Base-by-base conservation (phyloP, 1,284 basidiomycete species). In the Ustilago sp. region DNA sequence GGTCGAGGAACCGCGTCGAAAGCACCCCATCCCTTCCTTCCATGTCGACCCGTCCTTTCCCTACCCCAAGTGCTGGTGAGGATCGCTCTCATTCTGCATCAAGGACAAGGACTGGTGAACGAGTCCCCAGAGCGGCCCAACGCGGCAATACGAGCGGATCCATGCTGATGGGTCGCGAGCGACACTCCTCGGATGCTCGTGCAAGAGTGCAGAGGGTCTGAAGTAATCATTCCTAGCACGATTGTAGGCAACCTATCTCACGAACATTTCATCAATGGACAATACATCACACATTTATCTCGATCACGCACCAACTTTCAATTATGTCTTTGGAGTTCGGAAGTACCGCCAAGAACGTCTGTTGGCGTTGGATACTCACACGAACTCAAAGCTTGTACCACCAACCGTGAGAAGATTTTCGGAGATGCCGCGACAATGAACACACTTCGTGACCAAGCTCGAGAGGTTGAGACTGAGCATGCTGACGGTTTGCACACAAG, bases 151-250 rank as follows among this genome's bases (percentile, higher is more conserved):
- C 41, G n/a, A 47, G 32, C 9, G 19, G 13, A 4, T n/a, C 50
- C 8, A 59, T 28, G 55, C 34, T 48, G 2, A 41, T 38, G 31
- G 19, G 38, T 31, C 47, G 58, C 19, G 57, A 59, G 11, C 67
- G 58, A 56, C 31, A 48, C 31, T 50, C 62, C 31, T 50, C 62
- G 6, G 17, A 56, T 9, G 35, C 55, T 19, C 61, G 47, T 32
- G 32, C 41, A 1, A 63, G 32, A 31, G 52, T 39, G 38, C 57
- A 69, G 58, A 53, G 57, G 34, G 67, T 57, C 12, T 63, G 41
- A 60, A 7, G 11, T n/a, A 13, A 39, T 11, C 15, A 7, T 15
- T 19, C 17, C 8, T 38, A 28, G 6, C 53, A 28, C 12, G n/a
- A 39, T 32, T 12, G 13, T 17, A 53, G 23, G 23, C 23, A 28